Evolutionary conservation across 305 asterid species (phyloP).

Genomic region (Fraxinus greggii): DNA sequence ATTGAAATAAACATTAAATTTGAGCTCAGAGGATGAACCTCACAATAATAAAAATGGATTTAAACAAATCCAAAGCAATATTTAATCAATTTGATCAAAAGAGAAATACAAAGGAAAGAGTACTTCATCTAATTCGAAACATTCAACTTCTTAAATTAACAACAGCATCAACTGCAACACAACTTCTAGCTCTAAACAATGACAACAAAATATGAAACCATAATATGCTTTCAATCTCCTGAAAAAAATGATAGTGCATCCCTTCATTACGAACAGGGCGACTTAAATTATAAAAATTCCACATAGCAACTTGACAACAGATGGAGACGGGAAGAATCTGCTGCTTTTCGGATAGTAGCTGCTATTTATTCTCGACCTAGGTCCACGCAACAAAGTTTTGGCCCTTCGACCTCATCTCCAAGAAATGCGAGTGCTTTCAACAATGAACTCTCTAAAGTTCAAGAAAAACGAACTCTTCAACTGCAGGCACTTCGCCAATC

Average conservation of each 20-base stretch:
- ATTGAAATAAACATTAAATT: neutral
- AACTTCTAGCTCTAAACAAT: neutral
- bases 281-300: neutral
- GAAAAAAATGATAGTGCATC: neutral
- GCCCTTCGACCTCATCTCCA: neutral
- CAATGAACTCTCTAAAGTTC: conserved; percentile 33
- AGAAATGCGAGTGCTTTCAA: neutral
- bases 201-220: neutral
- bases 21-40: neutral
- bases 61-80: neutral
- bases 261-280: neutral
- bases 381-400: neutral
- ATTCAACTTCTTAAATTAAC: neutral
- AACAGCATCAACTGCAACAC: neutral
- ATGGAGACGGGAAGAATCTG: neutral
- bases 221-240: neutral
- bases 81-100: neutral
- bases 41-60: neutral
- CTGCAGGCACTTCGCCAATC: conserved; percentile 71
- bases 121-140: neutral
- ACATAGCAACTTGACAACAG: neutral
- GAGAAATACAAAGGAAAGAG: neutral
- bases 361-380: neutral
- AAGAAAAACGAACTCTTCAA: conserved; percentile 82
- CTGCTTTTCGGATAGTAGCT: neutral